phyloP scores from a whole-genome alignment of 2,329 filamentous ascomycete genomes.

The Colletotrichum eremochloae region DNA sequence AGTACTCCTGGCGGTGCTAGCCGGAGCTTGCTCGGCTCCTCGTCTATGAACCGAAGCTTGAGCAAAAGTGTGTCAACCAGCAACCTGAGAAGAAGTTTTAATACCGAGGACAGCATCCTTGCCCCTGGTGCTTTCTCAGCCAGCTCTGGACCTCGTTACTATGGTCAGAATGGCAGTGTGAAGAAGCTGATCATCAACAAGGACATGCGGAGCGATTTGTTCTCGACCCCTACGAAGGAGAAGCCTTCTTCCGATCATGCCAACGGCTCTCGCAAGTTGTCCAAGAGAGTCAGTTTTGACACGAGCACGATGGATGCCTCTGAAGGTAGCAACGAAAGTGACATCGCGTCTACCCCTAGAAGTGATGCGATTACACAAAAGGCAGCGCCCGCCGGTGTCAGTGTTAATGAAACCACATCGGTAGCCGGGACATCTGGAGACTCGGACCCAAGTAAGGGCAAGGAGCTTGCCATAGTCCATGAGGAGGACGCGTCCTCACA shows the following conservation, averaged over 20 bases:
- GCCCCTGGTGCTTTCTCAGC: slow-evolving; percentile 87
- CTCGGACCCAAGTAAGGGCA: slow-evolving; percentile 79
- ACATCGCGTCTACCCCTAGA: slow-evolving; percentile 11
- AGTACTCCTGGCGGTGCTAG: slow-evolving; percentile 78
- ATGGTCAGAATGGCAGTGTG: slow-evolving; percentile 77
- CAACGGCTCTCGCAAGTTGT: slow-evolving; percentile 68
- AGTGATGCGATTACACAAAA: slow-evolving; percentile 14
- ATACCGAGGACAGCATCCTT: slow-evolving; percentile 86
- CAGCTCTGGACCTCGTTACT: slow-evolving; percentile 72
- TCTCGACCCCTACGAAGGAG: slow-evolving; percentile 71
- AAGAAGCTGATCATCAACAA: slow-evolving; percentile 96
- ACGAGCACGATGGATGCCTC: slow-evolving; percentile 65
- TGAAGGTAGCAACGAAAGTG: slow-evolving; percentile 27
- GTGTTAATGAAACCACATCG: slow-evolving; percentile 43
- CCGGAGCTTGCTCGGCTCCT: slow-evolving; percentile 72
- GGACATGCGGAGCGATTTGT: slow-evolving; percentile 81
- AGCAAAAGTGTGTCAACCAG: slow-evolving; percentile 91
- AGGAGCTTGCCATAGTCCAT: slow-evolving; percentile 82
- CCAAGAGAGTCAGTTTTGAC: slow-evolving; percentile 95
- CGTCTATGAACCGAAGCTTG: slow-evolving; percentile 78
- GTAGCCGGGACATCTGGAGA: slow-evolving; percentile 62
- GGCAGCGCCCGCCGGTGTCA: slow-evolving; percentile 13
- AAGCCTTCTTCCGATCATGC: slow-evolving; percentile 57
- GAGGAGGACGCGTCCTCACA: slow-evolving; percentile 69
- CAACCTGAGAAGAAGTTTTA: slow-evolving; percentile 86